Percentiles rank a stretch among this genome's conserved stretches.
phyloP scores from a whole-genome alignment of 2,329 filamentous ascomycete species.

The Colletotrichum spinosum region DNA sequence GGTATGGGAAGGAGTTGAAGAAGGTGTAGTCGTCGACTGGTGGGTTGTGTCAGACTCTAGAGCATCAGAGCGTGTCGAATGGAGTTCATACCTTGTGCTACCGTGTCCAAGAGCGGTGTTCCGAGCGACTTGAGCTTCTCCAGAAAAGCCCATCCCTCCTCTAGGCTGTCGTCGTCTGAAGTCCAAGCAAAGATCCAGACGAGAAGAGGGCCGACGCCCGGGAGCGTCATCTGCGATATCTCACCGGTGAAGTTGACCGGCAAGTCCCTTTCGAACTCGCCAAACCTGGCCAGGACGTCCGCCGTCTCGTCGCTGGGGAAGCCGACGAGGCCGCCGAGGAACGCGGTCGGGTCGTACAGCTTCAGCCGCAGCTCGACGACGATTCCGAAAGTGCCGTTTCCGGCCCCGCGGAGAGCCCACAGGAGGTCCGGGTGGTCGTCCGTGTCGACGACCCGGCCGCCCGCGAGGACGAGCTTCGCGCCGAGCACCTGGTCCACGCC shows the following conservation, averaged over 20 bases:
- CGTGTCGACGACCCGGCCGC: conserved; percentile 51
- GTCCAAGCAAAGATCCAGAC: conserved; percentile 28
- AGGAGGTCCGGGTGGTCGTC: conserved; percentile 47
- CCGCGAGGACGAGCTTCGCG: conserved; percentile 51
- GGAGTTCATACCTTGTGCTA: conserved; percentile 14
- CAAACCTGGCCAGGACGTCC: conserved; percentile 32
- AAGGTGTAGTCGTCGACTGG: conserved; percentile 28
- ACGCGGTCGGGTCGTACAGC: conserved; percentile 45
- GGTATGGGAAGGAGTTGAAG: conserved; percentile 7
- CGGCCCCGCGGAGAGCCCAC: conserved; percentile 52
- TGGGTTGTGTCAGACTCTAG: background rate
- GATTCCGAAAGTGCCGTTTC: conserved; percentile 50
- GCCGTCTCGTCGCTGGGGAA: conserved; percentile 41
- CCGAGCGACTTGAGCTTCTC: conserved; percentile 27
- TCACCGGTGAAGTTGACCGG: conserved; percentile 38
- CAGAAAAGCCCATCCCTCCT: conserved; percentile 21
- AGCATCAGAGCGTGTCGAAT: background rate
- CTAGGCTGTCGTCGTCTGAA: conserved; percentile 18
- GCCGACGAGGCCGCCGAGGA: conserved; percentile 20
- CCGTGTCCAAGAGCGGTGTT: conserved; percentile 16
- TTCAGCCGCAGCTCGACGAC: conserved; percentile 54
- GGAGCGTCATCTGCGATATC: conserved; percentile 11
- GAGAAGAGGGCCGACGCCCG: conserved; percentile 22
- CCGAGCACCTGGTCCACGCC: conserved; percentile 51
- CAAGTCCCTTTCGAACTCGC: conserved; percentile 42